Evolutionary conservation across 2,329 filamentous ascomycete genomes (phyloP), one percentile per base, ranked within the genome.

Genomic region (Xylaria sp.): DNA sequence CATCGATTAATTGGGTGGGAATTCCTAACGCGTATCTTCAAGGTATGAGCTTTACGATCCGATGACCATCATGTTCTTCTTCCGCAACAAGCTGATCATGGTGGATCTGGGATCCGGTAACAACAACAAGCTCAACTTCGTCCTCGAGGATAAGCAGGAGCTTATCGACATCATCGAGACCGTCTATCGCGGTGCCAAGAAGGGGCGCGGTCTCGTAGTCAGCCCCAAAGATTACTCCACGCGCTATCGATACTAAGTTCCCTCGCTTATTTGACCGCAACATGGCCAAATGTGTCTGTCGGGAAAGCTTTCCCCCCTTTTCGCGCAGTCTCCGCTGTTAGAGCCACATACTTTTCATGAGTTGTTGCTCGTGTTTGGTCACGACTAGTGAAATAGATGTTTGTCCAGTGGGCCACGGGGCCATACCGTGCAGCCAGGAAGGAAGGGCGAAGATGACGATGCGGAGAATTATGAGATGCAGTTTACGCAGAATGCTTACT

Each of bases 81-180:
- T 93, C 82, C 87, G 94, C 64, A 99, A 99, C 77, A 99, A 99
- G 77, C 93, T 97, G 79, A 98, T 98, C 87, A 96, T 96, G 91
- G 92, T 91, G 76, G 94, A 98, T 85, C 93, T 97, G 70, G 94
- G 94, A 47, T 99, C 95, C 1, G 95, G 95, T 67, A 97, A 99
- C 80, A 99, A 99, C 78, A 99, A 99, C 77, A 98, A 98, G 78
- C 83, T 97, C 69, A 97, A 97, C 75, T 97, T 92, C 89, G 92
- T 97, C 48, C 82, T 96, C 54, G 93, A 98, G 78, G 94, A 99
- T 74, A 98, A 99, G 80, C 94, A 98, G 77, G 95, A 99, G 80
- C 83, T 99, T 72, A 96, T 99, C 72, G 95, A 99, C 78, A 99
- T 99, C 68, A 89, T 98, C 73, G 95, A 99, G 83, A 97, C 93